Conservation (phyloP, 2,329 filamentous ascomycete genomes). For the Fusarium cicatricum region DNA sequence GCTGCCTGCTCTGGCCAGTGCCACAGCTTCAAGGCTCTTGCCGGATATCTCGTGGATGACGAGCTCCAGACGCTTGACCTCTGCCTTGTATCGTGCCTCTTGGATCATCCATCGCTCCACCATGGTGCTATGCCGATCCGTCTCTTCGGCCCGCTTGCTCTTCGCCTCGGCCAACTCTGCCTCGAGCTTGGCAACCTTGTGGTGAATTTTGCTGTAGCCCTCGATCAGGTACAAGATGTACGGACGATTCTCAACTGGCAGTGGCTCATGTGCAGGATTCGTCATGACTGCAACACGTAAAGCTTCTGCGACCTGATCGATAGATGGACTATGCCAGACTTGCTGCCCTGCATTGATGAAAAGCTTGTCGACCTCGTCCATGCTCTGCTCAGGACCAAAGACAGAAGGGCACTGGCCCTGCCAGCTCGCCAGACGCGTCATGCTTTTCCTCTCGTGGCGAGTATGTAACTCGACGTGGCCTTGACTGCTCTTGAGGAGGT, state of each 20-base stretch:
- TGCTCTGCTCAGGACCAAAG: neutral
- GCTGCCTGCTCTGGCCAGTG: constrained; percentile 53
- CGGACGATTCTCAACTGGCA: constrained; percentile 53
- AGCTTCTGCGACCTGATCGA: constrained; percentile 55
- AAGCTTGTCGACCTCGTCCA: constrained; percentile 26
- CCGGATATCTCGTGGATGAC: constrained; percentile 49
- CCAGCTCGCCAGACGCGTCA: constrained; percentile 25
- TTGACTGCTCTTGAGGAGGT: constrained; percentile 16
- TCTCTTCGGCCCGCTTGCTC: constrained; percentile 43
- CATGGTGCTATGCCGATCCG: constrained; percentile 44
- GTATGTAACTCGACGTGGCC: constrained; percentile 1
- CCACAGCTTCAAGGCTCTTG: constrained; percentile 55
- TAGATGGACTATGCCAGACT: constrained; percentile 51
- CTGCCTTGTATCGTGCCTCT: constrained; percentile 39
- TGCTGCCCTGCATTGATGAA: constrained; percentile 32
- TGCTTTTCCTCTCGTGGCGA: constrained; percentile 4
- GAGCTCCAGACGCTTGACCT: constrained; percentile 46
- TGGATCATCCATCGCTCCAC: constrained; percentile 36
- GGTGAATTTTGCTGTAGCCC: constrained; percentile 44
- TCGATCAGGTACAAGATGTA: constrained; percentile 52
- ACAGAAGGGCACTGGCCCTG: constrained; percentile 16
- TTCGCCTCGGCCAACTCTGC: constrained; percentile 50
- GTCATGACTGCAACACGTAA: constrained; percentile 55
- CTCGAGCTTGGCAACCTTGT: constrained; percentile 46
- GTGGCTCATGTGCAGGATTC: constrained; percentile 43